Evolutionary conservation across 2,329 filamentous ascomycete species (phyloP).

Genomic region (Pezicula neosporulosa): DNA sequence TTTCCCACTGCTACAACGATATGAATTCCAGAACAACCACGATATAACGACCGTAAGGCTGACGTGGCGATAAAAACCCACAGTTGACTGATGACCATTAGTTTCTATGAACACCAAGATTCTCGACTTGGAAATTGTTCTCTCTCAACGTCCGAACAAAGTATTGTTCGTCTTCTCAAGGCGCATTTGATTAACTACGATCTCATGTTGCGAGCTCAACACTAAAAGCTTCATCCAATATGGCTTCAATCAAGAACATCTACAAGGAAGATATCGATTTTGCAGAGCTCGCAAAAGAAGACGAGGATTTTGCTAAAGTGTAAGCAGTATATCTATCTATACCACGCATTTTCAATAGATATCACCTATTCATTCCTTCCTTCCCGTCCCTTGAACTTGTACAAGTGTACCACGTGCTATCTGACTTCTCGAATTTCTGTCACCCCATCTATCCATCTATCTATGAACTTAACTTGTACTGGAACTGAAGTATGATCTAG

Average conservation of each 20-base stretch:
- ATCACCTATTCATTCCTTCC: neutral
- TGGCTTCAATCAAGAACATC: constrained; percentile 33
- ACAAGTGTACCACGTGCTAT: neutral
- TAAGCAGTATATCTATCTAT: constrained; percentile 29
- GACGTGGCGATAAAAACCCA: no score
- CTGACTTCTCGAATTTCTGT: no score
- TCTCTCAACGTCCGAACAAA: no score
- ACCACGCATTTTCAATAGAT: no score
- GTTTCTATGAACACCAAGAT: no score
- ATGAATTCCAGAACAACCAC: no score
- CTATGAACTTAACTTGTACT: neutral
- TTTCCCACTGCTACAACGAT: no score
- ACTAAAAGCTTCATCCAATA: constrained; percentile 4
- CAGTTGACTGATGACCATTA: neutral
- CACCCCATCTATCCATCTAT: constrained; percentile 7
- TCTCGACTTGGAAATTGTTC: no score
- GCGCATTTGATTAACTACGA: no score
- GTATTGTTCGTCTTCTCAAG: no score
- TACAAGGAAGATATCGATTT: constrained; percentile 62
- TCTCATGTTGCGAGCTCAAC: no score
- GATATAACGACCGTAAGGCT: no score
- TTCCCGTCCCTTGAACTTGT: neutral
- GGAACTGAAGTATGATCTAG: constrained; percentile 26
- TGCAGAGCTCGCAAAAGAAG: constrained; percentile 52
- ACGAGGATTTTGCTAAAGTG: constrained; percentile 56